A percentile compares a stretch with the other conserved stretches of the same genome.
Evolutionary conservation across 768 basidiomycete species (phyloP).

Genomic region (Porphyrellus cyaneotinctus): DNA sequence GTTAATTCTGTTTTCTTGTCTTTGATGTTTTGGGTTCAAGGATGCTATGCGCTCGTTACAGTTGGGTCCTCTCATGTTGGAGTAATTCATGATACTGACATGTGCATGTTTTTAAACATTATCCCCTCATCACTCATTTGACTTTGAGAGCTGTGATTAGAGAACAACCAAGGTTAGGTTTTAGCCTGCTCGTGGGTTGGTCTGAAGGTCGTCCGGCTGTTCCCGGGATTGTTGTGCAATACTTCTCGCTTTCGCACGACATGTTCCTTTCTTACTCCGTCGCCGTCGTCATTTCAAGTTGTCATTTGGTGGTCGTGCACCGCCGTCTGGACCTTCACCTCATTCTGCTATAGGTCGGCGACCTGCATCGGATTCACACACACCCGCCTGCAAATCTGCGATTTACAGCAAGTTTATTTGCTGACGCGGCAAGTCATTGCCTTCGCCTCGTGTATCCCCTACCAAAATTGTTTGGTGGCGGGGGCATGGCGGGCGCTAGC

Average conservation of each 20-base stretch:
- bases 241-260: too few relatives aligned
- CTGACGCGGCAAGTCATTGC: neutral
- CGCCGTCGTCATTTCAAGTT: too few relatives aligned
- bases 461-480: slow-evolving; percentile 4
- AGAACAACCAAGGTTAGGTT: too few relatives aligned
- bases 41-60: neutral
- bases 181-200: too few relatives aligned
- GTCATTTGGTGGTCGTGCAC: too few relatives aligned
- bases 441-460: neutral
- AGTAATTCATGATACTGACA: too few relatives aligned
- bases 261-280: too few relatives aligned
- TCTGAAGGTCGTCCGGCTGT: too few relatives aligned
- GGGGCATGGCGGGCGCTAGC: slow-evolving; percentile 8
- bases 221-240: too few relatives aligned
- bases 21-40: neutral
- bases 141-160: too few relatives aligned
- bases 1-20: neutral
- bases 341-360: neutral
- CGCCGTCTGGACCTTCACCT: neutral
- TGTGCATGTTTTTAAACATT: neutral
- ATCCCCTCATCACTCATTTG: neutral
- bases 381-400: too few relatives aligned
- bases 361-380: neutral
- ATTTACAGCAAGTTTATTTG: slow-evolving; percentile 26
- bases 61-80: neutral